Base-by-base conservation (phyloP, 345 rosid species). In the Eucalyptus cloeziana region DNA sequence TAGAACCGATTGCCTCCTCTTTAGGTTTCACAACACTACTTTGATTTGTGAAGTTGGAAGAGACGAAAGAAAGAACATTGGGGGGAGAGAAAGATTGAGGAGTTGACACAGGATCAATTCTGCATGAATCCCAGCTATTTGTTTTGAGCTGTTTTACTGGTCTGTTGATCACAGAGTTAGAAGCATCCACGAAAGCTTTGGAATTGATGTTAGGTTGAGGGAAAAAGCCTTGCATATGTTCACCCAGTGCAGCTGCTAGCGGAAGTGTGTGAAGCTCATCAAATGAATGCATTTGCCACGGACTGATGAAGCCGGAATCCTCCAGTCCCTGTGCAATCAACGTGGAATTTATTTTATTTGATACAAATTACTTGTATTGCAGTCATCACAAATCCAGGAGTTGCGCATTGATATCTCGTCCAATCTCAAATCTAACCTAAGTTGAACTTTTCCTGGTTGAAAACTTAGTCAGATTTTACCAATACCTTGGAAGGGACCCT, bases 121-220 rank as follows among this genome's bases (percentile, higher is more conserved):
- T 91, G 88, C 88, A 47, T n/a, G 93, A 86, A 87, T 79, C 43
- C 92, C 91, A 91, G 89, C 87, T 85, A 88, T 90, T 92, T 62
- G 92, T 87, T 92, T 94, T 94, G 44, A 87, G 89, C 85, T 91
- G 95, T 86, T 95, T 94, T 9, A 83, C 40, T 62, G 96, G 93
- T 87, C 93, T 92, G 30, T 51, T 85, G 40, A 51, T 87, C 86
- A 50, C 33, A 8, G 45, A n/a, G 15, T 64, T 60, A 86, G 80
- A 86, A 30, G 44, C 31, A 15, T 93, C 91, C 51, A 71, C 16
- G 5, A 91, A 90, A 81, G 88, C 45, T 87, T 89, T 88, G 88
- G 67, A 87, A 86, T 90, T 87, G 87, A 50, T 45, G 89, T 86
- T 89, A 24, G 86, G 47, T 88, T 80, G 89, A 64, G 90, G 86